phyloP scores from a whole-genome alignment of 2,329 filamentous ascomycete species.

The Trichophyton verrucosum region DNA sequence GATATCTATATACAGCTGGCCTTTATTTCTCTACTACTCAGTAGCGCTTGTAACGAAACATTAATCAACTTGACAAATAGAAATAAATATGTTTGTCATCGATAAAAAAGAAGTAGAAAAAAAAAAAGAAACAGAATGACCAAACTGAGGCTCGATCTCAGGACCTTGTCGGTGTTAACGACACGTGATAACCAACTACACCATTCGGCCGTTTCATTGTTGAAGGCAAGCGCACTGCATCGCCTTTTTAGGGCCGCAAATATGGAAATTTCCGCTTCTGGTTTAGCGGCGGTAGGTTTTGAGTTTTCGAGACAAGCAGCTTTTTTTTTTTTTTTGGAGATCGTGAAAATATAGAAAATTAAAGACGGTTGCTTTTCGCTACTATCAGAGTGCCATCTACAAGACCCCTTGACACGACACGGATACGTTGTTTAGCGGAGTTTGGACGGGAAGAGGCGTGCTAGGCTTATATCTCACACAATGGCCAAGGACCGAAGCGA shows the following conservation, averaged over 20 bases:
- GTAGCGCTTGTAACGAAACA: neutral
- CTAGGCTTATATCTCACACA: conserved; percentile 13
- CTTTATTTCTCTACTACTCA: neutral
- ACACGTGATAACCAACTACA: conserved; percentile 5
- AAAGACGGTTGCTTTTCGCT: neutral
- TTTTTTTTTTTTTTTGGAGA: neutral
- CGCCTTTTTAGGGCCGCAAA: neutral
- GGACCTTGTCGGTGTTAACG: conserved; percentile 11
- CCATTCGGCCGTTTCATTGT: conserved; percentile 1
- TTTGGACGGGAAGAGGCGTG: neutral
- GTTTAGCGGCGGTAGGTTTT: conserved; percentile 1
- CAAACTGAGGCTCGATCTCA: conserved; percentile 12
- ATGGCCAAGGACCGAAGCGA: conserved; percentile 37
- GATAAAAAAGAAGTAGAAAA: neutral
- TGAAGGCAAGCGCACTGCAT: neutral
- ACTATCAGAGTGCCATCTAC: neutral
- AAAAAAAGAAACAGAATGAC: conserved; percentile 6
- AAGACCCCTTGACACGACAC: neutral
- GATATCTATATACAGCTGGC: neutral
- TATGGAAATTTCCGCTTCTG: neutral
- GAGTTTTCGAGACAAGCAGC: neutral
- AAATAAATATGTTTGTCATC: neutral
- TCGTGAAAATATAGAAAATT: neutral
- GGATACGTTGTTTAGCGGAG: neutral
- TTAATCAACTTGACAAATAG: neutral